Percentiles rank a stretch among this genome's conserved stretches.
phyloP scores from a whole-genome alignment of 2,329 filamentous ascomycete species.

The Verruconis gallopava region DNA sequence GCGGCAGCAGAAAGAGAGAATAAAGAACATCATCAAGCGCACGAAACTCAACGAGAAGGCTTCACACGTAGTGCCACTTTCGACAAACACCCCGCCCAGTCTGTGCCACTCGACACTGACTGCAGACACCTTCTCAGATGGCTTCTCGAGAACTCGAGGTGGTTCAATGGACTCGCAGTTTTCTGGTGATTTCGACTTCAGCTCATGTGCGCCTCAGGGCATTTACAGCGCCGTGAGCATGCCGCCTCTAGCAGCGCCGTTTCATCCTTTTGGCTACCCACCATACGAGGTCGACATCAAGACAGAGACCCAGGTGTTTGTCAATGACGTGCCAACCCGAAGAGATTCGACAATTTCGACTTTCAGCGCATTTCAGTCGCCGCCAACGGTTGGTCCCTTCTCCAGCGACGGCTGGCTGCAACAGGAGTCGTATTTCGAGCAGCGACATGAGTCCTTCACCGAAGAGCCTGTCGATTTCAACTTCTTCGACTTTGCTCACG shows the following conservation, averaged over 20 bases:
- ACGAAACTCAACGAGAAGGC: constrained; percentile 86
- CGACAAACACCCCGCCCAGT: constrained; percentile 55
- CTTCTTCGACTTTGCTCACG: constrained; percentile 72
- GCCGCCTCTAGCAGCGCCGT: constrained; percentile 38
- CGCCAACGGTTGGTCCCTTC: constrained; percentile 55
- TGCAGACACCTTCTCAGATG: constrained; percentile 66
- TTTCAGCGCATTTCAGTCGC: constrained; percentile 80
- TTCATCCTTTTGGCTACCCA: constrained; percentile 45
- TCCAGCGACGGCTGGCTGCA: constrained; percentile 58
- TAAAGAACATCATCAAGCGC: constrained; percentile 95
- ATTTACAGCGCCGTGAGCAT: constrained; percentile 43
- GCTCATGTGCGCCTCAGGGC: constrained; percentile 42
- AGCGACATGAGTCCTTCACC: constrained; percentile 51
- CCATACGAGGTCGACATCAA: constrained; percentile 94
- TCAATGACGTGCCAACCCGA: constrained; percentile 77
- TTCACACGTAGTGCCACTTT: constrained; percentile 36
- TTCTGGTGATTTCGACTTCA: constrained; percentile 52
- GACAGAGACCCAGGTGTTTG: constrained; percentile 86
- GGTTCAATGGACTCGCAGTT: constrained; percentile 71
- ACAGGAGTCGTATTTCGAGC: constrained; percentile 52
- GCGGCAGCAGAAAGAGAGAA: constrained; percentile 77
- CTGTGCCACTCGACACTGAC: constrained; percentile 72
- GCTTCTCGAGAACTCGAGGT: constrained; percentile 58
- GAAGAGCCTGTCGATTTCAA: constrained; percentile 51
- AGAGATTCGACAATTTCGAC: constrained; percentile 81